Evolutionary conservation across 306 rosid species (phyloP), one percentile per base, ranked within the genome.

Genomic region (Lablab purpureus): DNA sequence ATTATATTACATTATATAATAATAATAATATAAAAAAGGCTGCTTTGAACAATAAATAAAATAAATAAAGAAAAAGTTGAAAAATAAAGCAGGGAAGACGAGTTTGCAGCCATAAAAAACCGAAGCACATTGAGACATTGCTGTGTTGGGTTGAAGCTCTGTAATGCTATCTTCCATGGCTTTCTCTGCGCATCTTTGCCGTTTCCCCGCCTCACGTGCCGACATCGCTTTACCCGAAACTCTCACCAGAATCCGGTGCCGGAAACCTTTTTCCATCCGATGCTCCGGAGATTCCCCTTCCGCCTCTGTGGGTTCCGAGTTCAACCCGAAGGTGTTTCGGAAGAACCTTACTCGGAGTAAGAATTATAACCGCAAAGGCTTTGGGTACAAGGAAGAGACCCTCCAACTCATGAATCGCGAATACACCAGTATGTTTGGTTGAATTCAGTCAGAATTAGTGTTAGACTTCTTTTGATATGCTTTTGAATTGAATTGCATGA

Each of bases 351-450:
- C 98, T 2, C 79, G 98, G 75, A 91, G 99, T 70, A 77, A 90
- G 72, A 95, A 95, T 68, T 95, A 95, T 71, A 95, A 95, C 40
- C 96, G 98, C 30, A 84, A 74, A 70, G 99, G 99, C 2, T 95
- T 95, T 59, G 99, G 99, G 12, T 75, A 85, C 84, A 91, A 95
- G 86, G 94, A 93, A 21, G 99, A 84, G 84, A 95, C 98, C 19
- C 89, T 91, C 32, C 78, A 87, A 83, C 98, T 93, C 74, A 93
- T 95, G 94, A 88, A 87, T 84, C 91, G 94, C 81, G 98, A 95
- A 74, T 95, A 90, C 78, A 90, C 99, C 34, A 93, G 99, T 93
- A 81, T 69, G 81, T 41, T n/a, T 30, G 8, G 6, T 49, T 36
- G 8, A 59, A 25, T 40, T 66, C 7, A 19, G 22, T 43, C 13